Evolutionary conservation across 345 rosid genomes (phyloP).

Genomic region (Murraya paniculata): DNA sequence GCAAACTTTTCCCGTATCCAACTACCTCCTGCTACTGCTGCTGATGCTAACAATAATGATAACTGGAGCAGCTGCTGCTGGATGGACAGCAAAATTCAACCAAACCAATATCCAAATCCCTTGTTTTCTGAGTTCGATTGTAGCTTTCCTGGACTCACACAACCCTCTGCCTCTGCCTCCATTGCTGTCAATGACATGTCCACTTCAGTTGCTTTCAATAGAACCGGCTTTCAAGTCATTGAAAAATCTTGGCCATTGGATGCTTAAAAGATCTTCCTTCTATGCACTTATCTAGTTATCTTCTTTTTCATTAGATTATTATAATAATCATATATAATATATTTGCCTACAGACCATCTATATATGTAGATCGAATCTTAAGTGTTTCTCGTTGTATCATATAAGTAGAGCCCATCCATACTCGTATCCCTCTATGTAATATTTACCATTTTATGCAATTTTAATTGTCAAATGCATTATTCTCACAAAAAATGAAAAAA

Average conservation of each 20-base stretch:
- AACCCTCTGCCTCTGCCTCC: conserved; percentile 13
- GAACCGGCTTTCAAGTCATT: conserved; percentile 41
- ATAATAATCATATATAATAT: background rate
- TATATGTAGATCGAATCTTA: background rate
- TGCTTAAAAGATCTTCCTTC: conserved; percentile 20
- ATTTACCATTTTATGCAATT: background rate
- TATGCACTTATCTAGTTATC: background rate
- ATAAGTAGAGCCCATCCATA: background rate
- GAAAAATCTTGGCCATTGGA: conserved; percentile 52
- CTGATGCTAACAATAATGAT: background rate
- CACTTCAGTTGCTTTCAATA: conserved; percentile 40
- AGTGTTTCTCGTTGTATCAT: background rate
- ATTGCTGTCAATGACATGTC: conserved; percentile 32
- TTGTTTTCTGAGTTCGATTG: conserved; percentile 49
- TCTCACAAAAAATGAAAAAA: too few relatives aligned
- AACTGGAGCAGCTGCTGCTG: conserved; percentile 27
- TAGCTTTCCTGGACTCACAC: conserved; percentile 34
- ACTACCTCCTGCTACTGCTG: conserved; percentile 22
- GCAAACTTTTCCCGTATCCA: conserved; percentile 45
- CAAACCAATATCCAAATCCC: conserved; percentile 39
- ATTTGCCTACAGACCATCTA: conserved; percentile 7
- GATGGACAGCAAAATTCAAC: conserved; percentile 38
- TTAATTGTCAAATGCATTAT: background rate
- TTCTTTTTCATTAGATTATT: background rate
- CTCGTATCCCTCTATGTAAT: conserved; percentile 4